Conservation (phyloP, 345 rosid species). For the Hypericum perforatum region DNA sequence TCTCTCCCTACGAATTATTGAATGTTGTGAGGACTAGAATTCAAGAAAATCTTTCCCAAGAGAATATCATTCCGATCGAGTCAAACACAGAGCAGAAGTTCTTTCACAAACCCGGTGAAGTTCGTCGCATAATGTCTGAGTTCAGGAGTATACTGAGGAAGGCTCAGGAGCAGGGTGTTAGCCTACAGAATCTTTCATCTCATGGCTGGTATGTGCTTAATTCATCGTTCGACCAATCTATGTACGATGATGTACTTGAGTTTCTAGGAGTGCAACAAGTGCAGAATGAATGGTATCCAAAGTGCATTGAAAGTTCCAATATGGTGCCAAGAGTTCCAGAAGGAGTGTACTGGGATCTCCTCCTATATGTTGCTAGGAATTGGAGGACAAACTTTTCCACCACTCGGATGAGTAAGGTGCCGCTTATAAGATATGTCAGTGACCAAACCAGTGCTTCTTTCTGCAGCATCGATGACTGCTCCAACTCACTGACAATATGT, state of each 20-base stretch:
- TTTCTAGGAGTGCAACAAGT: conserved; percentile 45
- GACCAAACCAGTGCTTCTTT: conserved; percentile 25
- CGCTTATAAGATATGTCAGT: conserved; percentile 42
- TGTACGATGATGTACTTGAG: conserved; percentile 28
- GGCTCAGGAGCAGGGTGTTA: conserved; percentile 38
- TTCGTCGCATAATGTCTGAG: conserved; percentile 44
- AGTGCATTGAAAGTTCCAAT: conserved; percentile 47
- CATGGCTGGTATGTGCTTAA: conserved; percentile 38
- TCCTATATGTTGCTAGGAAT: conserved; percentile 39
- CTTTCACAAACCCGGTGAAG: conserved; percentile 49
- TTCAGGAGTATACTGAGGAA: conserved; percentile 48
- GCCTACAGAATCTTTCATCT: conserved; percentile 52
- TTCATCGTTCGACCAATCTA: conserved; percentile 34
- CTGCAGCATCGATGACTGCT: conserved; percentile 21
- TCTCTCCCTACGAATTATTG: conserved; percentile 24
- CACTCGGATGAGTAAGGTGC: conserved; percentile 28
- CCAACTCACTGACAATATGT: conserved; percentile 14
- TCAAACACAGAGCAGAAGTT: conserved; percentile 39
- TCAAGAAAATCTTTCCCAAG: conserved; percentile 21
- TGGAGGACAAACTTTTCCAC: conserved; percentile 34
- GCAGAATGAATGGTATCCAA: conserved; percentile 43
- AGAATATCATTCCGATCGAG: conserved; percentile 49
- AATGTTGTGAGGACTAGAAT: conserved; percentile 39
- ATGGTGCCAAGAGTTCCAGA: conserved; percentile 41
- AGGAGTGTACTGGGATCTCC: conserved; percentile 36